phyloP scores from a whole-genome alignment of 2,329 filamentous ascomycete species.

The Nemania abortiva region DNA sequence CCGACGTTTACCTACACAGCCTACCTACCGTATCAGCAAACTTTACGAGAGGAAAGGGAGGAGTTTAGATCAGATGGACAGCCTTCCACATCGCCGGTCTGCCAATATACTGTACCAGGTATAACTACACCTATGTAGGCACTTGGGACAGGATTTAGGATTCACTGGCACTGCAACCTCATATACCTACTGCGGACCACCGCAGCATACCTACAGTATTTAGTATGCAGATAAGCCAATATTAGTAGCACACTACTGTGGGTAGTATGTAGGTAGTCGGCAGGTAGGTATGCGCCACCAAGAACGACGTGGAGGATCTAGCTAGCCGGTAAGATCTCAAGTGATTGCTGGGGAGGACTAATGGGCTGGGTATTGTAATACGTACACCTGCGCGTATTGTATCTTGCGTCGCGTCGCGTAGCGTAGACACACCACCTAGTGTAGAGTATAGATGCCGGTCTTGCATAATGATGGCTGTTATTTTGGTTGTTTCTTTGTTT shows the following conservation, averaged over 20 bases:
- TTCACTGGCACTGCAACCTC: constrained; percentile 13
- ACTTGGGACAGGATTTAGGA: constrained; percentile 23
- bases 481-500: constrained; percentile 14
- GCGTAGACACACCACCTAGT: not conserved
- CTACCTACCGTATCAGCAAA: not conserved
- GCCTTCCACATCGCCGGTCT: constrained; percentile 21
- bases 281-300: constrained; percentile 18
- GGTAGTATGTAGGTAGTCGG: not conserved
- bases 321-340: not conserved
- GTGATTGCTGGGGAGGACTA: not conserved
- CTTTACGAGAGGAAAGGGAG: not conserved
- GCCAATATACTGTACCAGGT: not conserved
- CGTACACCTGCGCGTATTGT: not conserved
- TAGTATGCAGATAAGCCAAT: constrained; percentile 21
- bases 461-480: constrained; percentile 25
- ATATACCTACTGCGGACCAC: not conserved
- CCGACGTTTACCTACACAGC: not conserved
- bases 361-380: too few species aligned
- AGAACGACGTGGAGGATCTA: not conserved
- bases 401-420: not conserved
- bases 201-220: not conserved
- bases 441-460: not conserved
- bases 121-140: not conserved
- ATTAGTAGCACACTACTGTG: constrained; percentile 3
- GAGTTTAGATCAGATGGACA: not conserved